Base-by-base conservation (phyloP, 2,329 filamentous ascomycete genomes). In the Pyrenochaeta sp. region DNA sequence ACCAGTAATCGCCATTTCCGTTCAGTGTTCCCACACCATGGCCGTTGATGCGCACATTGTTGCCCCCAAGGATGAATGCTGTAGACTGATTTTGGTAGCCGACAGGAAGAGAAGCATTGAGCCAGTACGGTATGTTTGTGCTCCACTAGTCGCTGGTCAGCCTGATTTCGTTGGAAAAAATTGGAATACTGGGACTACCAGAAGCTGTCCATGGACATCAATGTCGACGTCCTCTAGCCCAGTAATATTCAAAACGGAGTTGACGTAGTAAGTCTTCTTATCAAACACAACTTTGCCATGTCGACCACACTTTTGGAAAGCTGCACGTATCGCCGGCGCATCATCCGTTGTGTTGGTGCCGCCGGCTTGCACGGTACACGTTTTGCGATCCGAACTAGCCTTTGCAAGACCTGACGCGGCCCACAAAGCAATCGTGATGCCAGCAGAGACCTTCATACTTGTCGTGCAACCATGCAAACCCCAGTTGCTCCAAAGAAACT, bases 1-100 rank as follows among this genome's bases (percentile, higher is more conserved):
- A 84, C 82, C 82, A 85, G 3, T 75, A 73, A 54, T 84, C 78
- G 2, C 82, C 82, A 55, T 85, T 84, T 7, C 82, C 82, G 56
- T 84, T 74, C 10, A 85, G 66, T 2, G 77, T 82, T 4, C 82
- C 82, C 14, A 66, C 63, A 9, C 77, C 77, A 52, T 77, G 66
- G 7, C 81, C 81, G 22, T 78, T 68, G 48, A 79, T 74, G 7
- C 68, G 61, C 17, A 86, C 68, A 21, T 77, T 74, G 17, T 78
- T 65, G 4, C 82, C 82, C 11, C 81, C 81, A 26, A 68, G 53
- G 3, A 64, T 38, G 39, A 60, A 66, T 4, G 60, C 63, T 14
- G 61, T 63, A 10, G 55, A 60, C 31, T 65, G 60, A 19, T 65
- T 68, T 26, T 65, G 63, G 37, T 61, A 66, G 9, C 77, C 66